Evolutionary conservation across 2,329 filamentous ascomycete genomes (phyloP).

Genomic region (Cercospora zeae-maydis): DNA sequence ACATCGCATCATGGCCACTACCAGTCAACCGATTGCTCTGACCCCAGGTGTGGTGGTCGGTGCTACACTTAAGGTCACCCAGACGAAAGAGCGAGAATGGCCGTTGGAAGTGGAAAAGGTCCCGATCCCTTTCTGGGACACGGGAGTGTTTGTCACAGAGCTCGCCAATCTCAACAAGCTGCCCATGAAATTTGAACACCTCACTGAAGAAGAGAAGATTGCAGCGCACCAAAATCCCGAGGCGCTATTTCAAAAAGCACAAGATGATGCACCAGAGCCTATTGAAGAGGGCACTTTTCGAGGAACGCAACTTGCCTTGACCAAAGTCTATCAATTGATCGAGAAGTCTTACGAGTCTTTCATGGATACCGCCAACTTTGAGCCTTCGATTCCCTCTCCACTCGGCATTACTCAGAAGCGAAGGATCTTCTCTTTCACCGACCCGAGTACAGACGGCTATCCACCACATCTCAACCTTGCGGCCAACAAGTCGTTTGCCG

Average conservation of each 20-base stretch:
- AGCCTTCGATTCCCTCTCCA: slow-evolving; percentile 22
- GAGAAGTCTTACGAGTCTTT: slow-evolving; percentile 24
- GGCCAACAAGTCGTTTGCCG: slow-evolving; percentile 25
- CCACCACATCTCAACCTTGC: slow-evolving; percentile 33
- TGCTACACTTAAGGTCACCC: not conserved
- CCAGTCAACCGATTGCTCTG: not conserved
- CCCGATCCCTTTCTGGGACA: slow-evolving; percentile 20
- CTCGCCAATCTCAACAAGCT: slow-evolving; percentile 14
- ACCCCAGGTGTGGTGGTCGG: slow-evolving; percentile 9
- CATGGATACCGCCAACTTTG: slow-evolving; percentile 26
- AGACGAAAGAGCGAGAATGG: slow-evolving; percentile 15
- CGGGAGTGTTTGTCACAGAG: slow-evolving; percentile 22
- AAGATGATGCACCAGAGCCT: slow-evolving; percentile 14
- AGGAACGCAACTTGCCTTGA: slow-evolving; percentile 25
- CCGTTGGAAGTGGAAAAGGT: slow-evolving; percentile 15
- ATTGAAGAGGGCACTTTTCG: slow-evolving; percentile 21
- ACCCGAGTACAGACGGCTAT: slow-evolving; percentile 24
- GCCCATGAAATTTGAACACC: slow-evolving; percentile 12
- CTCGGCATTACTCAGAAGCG: slow-evolving; percentile 22
- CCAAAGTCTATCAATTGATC: slow-evolving; percentile 24
- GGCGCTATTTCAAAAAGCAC: slow-evolving; percentile 15
- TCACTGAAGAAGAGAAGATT: slow-evolving; percentile 15
- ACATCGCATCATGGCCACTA: not conserved
- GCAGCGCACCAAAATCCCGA: slow-evolving; percentile 21
- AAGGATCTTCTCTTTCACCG: slow-evolving; percentile 23